A percentile compares a stretch with the other conserved stretches of the same genome.
Evolutionary conservation across 2,329 filamentous ascomycete species (phyloP).

Genomic region (Rutstroemia sp.): DNA sequence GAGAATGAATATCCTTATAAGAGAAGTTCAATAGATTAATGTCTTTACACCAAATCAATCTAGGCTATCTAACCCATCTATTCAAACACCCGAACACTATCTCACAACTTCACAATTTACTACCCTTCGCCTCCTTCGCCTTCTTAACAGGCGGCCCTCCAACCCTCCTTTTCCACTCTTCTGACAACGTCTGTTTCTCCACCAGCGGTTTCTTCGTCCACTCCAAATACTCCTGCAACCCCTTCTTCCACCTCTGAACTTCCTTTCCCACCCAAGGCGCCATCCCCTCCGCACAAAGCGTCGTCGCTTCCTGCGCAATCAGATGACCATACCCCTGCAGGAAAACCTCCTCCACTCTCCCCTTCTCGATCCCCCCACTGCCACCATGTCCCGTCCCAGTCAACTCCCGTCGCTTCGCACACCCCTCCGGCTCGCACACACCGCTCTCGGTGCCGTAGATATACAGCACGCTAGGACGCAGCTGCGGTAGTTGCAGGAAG

Average conservation of each 20-base stretch:
- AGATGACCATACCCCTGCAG: constrained; percentile 67
- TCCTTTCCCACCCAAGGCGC: constrained; percentile 51
- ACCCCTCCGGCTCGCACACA: constrained; percentile 43
- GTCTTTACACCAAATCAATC: too few species aligned
- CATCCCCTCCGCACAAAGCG: constrained; percentile 53
- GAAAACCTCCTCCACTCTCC: constrained; percentile 58
- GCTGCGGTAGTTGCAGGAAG: constrained; percentile 46
- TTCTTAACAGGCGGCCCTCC: constrained; percentile 13
- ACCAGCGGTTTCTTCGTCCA: constrained; percentile 44
- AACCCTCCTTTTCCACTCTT: constrained; percentile 40
- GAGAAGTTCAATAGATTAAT: too few species aligned
- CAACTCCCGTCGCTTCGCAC: constrained; percentile 51
- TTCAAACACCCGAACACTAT: too few species aligned
- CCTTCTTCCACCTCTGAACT: constrained; percentile 46
- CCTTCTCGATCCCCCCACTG: constrained; percentile 55
- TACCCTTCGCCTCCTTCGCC: background rate
- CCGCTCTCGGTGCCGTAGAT: constrained; percentile 56
- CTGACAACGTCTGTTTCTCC: constrained; percentile 50
- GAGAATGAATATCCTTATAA: too few species aligned
- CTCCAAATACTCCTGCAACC: constrained; percentile 48
- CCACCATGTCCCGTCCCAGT: constrained; percentile 62
- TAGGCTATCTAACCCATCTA: too few species aligned
- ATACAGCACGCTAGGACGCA: constrained; percentile 62
- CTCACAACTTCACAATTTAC: too few species aligned
- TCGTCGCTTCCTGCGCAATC: constrained; percentile 73